Evolutionary conservation across 371 early-diverging fungal species (phyloP), one percentile per base, ranked within the genome.

Genomic region (Mortierella sp.): DNA sequence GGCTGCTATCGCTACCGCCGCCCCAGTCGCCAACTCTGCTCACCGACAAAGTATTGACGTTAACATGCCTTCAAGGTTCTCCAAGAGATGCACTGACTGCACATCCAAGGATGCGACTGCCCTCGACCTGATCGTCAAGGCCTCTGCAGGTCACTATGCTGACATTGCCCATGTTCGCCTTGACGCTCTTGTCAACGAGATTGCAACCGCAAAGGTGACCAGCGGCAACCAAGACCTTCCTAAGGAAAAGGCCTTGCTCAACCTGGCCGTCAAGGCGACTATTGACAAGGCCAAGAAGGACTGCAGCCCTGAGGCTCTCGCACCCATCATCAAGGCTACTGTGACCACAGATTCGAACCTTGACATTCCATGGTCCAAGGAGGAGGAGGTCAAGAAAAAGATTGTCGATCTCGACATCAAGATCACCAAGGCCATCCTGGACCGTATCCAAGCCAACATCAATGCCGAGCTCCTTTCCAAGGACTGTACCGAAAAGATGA

Each of bases 401-500:
- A 57, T 72, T 65, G 47, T 30, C 1, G 69, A 61, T 21, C 48
- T 77, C 18, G 60, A 77, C 55, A 30, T 23, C 62, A 57, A 29
- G 55, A 23, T 77, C 29, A 62, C 63, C 4, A 19, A 65, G 19
- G 0, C 68, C n/a, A 23, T 77, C 18, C 1, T 66, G 21, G 57
- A 69, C 12, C 70, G 60, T n/a, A 62, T 77, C 30, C 58, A 69
- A 55, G 53, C 14, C 16, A 68, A 55, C 1, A 37, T 77, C 63
- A 65, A 72, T 48, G 79, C 79, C n/a, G 72, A 72, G 45, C 1
- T 26, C 28, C 55, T 79, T 28, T 79, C 80, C 60, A 79, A 79
- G 73, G 80, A 72, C 57, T 79, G 79, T 52, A 66, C 73, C 2
- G 79, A 79, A 52, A 69, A 72, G 63, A 72, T 79, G 70, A 72